A percentile compares a stretch with the other conserved stretches of the same genome.
These are phyloP conservation scores for Penicillium tannophilum DNA, from an alignment of 495 filamentous ascomycete species.

Conservation along the genomic window DNA sequence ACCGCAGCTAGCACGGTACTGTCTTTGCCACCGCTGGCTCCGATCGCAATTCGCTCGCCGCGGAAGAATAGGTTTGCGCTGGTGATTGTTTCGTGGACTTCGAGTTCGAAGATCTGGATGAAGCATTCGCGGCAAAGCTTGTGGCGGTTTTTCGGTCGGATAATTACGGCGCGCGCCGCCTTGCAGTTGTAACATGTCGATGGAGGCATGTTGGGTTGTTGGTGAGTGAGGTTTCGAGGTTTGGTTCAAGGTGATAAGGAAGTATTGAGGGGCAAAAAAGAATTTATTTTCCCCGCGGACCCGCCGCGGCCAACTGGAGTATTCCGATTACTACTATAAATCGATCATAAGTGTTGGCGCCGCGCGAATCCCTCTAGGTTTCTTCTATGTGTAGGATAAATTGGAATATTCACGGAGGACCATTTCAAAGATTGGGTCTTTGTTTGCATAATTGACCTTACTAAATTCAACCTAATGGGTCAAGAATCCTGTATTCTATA, in stretches of 20 bases:
- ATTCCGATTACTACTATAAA: background rate
- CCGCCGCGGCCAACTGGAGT: constrained; percentile 9
- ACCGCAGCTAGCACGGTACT: constrained; percentile 95
- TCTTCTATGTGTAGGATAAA: too few species aligned
- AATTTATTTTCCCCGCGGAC: constrained; percentile 22
- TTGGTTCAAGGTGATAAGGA: background rate
- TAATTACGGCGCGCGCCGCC: constrained; percentile 76
- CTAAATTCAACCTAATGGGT: too few species aligned
- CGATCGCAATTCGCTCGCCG: constrained; percentile 90
- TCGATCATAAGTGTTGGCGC: background rate
- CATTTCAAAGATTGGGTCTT: too few species aligned
- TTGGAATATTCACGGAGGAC: too few species aligned
- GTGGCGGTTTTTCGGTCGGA: constrained; percentile 89
- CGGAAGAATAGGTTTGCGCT: constrained; percentile 73
- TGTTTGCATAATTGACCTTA: too few species aligned
- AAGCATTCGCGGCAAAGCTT: constrained; percentile 93
- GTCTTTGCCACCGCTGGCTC: constrained; percentile 96
- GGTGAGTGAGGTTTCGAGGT: background rate
- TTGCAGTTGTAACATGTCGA: constrained; percentile 74
- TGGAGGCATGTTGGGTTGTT: constrained; percentile 51
- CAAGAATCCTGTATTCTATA: too few species aligned
- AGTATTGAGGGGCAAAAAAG: constrained; percentile 21
- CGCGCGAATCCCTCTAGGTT: too few species aligned
- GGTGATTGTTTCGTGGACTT: constrained; percentile 91
- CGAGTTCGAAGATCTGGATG: constrained; percentile 81